Conservation (phyloP, 768 basidiomycete species). For the Holtermannia corniformis region DNA sequence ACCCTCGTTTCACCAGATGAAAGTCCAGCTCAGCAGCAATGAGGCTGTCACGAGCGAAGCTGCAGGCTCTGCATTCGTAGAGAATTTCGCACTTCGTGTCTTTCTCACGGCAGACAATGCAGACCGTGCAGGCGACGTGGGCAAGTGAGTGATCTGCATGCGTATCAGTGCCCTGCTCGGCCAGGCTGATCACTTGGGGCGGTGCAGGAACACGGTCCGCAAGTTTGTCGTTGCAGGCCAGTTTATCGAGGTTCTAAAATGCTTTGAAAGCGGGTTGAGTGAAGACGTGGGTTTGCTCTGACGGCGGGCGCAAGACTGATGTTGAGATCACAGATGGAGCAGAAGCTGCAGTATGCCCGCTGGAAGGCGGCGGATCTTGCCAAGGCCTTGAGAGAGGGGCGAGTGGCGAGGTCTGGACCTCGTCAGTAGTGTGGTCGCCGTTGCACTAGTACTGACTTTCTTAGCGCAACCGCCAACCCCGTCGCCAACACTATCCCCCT, state of each 20-base stretch:
- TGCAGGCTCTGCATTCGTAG: slow-evolving; percentile 78
- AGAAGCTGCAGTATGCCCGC: slow-evolving; percentile 85
- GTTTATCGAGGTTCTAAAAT: slow-evolving; percentile 77
- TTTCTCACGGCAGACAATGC: slow-evolving; percentile 84
- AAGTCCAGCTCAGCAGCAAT: slow-evolving; percentile 58
- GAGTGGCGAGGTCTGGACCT: slow-evolving; percentile 69
- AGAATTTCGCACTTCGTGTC: slow-evolving; percentile 88
- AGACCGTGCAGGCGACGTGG: slow-evolving; percentile 66
- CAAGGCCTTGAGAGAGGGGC: slow-evolving; percentile 89
- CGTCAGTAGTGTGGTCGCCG: slow-evolving; percentile 45
- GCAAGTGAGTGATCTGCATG: slow-evolving; percentile 53
- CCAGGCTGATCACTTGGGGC: no score
- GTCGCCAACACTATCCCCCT: background rate
- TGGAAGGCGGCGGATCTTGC: slow-evolving; percentile 97
- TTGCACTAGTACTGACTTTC: background rate
- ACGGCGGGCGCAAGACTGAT: background rate
- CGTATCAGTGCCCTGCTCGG: background rate
- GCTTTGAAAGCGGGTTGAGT: slow-evolving; percentile 39
- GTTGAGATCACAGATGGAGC: slow-evolving; percentile 52
- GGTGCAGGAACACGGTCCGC: slow-evolving; percentile 70
- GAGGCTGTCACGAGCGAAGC: slow-evolving; percentile 76
- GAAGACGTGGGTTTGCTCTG: slow-evolving; percentile 34
- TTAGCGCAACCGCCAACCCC: background rate
- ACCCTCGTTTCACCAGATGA: slow-evolving; percentile 48
- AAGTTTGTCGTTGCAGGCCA: slow-evolving; percentile 92